Percentiles rank a stretch among this genome's conserved stretches.
Conservation (phyloP, 164 flowering plant genomes). For the Euptelea pleiosperma region DNA sequence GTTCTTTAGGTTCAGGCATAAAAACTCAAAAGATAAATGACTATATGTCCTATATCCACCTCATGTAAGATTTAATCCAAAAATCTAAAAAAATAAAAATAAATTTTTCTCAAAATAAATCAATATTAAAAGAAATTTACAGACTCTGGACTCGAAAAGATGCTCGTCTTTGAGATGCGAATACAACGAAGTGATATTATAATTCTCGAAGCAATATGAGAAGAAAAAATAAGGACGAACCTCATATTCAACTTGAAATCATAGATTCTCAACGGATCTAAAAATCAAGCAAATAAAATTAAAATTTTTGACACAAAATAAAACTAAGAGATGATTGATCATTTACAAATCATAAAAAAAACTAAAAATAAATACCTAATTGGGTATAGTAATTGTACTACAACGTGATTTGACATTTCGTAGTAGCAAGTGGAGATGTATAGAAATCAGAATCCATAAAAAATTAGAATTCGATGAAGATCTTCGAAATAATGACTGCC, state of each 20-base stretch:
- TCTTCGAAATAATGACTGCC: too few species aligned
- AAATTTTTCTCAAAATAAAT: too few species aligned
- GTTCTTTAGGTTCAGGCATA: too few species aligned
- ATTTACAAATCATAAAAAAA: neutral
- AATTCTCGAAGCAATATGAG: constrained; percentile 64
- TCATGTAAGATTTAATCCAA: too few species aligned
- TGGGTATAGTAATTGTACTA: constrained; percentile 42
- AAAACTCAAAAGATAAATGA: too few species aligned
- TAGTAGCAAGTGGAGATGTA: constrained; percentile 61
- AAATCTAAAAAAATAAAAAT: too few species aligned
- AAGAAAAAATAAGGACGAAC: constrained; percentile 53
- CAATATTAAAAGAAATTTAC: too few species aligned
- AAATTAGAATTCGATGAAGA: too few species aligned
- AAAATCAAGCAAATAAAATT: neutral
- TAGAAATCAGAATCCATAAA: constrained; percentile 66
- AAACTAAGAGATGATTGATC: neutral
- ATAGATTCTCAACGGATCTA: constrained; percentile 56
- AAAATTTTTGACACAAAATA: neutral
- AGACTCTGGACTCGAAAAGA: constrained; percentile 42
- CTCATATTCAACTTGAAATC: constrained; percentile 53
- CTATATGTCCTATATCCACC: too few species aligned
- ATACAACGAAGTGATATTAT: constrained; percentile 52
- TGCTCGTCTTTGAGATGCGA: constrained; percentile 68
- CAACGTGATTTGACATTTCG: constrained; percentile 58
- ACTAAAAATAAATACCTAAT: constrained; percentile 35